Percentiles rank a stretch among this genome's conserved stretches.
These are phyloP conservation scores for Flaveria ramosissima DNA, from an alignment of 129 eudicot species.

Conservation along the genomic window DNA sequence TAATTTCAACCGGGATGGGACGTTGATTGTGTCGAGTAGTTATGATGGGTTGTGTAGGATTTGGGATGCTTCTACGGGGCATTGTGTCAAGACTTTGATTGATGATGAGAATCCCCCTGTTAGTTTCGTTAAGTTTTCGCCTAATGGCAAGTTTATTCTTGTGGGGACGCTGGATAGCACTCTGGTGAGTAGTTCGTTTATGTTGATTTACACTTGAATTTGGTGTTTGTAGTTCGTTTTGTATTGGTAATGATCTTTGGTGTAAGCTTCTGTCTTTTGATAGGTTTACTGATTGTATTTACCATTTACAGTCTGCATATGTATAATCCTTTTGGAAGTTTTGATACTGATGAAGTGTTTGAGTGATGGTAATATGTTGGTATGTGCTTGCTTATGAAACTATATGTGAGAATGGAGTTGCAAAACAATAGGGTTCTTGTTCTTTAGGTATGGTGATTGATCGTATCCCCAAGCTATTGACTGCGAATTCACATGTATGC, in stretches of 20 bases:
- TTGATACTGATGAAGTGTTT: not conserved
- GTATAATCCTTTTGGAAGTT: not conserved
- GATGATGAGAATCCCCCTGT: conserved; percentile 99
- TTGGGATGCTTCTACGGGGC: conserved; percentile 94
- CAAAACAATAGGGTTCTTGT: not conserved
- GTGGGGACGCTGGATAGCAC: conserved; percentile 92
- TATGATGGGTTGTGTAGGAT: conserved; percentile 92
- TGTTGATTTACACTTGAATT: not conserved
- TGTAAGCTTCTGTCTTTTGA: too few species aligned
- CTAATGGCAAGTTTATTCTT: conserved; percentile 87
- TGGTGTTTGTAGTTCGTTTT: not conserved
- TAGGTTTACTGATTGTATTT: too few species aligned
- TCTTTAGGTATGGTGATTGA: not conserved
- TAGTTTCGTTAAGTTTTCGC: conserved; percentile 83
- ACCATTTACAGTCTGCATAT: too few species aligned
- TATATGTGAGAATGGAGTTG: not conserved
- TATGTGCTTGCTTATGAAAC: not conserved
- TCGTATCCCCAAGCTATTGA: not conserved
- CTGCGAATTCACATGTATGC: not conserved
- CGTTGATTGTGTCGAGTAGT: conserved; percentile 79
- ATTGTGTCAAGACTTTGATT: conserved; percentile 87
- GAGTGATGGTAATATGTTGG: not conserved
- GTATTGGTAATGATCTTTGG: too few species aligned
- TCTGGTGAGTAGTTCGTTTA: conserved; percentile 50
- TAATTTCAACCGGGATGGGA: conserved; percentile 70